Evolutionary conservation across 192 early-diverging fungal genomes (phyloP), one percentile per base, ranked within the genome.

Genomic region (Pilaira anomala): DNA sequence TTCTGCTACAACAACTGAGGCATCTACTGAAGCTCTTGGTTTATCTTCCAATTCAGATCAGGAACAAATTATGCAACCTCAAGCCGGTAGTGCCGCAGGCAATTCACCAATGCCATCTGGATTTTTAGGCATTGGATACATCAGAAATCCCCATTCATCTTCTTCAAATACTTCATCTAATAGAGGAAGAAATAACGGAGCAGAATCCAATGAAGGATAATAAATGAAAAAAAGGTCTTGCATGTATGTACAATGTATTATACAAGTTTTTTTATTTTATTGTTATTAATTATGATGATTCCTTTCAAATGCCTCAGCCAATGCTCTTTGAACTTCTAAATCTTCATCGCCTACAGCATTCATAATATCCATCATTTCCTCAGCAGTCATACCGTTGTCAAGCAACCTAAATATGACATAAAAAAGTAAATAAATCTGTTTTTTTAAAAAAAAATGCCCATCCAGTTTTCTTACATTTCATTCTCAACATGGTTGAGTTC

Each of bases 31-130:
- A 3, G 25, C 53, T 33, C n/a, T 55, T 28, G 53, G 53, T 21
- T 18, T 55, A 18, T 55, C 53, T 18, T 55, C 56, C 22, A 58
- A 58, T 14, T 58, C 56, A 14, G 56, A 58, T 16, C 33, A 25
- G 19, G 56, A 58, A 14, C 56, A 39, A 41, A 21, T 58, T 5
- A 58, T 58, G 40, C 40, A 40, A 24, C 40, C 56, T 18, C 40
- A 58, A 16, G 40, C 56, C 3, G 56, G 56, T 0, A 58, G 36
- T 58, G 40, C 56, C 13, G 39, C 56, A 16, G 33, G 33, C 11
- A 36, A 36, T 36, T 36, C 33, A 4, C 33, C 33, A 9, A 36
- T 36, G 33, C 33, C 33, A 9, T 36, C 33, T 6, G 6, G 7
- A 9, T 36, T 36, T 9, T 36, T 36, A 4, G 33, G 33, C 4